Conservation (phyloP, 768 basidiomycete species). For the Macrolepiota fuliginosa region DNA sequence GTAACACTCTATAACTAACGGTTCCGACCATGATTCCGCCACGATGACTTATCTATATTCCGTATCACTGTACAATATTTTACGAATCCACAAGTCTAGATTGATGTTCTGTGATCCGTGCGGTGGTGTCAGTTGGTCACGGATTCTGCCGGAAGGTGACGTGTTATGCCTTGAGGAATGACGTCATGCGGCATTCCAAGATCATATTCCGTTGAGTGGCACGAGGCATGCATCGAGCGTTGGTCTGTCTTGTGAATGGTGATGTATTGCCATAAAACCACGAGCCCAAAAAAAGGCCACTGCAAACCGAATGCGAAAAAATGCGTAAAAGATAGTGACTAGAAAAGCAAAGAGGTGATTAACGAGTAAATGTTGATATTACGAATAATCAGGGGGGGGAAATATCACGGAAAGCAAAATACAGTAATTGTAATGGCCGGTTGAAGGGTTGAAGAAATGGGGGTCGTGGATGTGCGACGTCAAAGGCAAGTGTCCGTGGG, state of each 20-base stretch:
- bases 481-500: neutral
- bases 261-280: neutral
- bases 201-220: neutral
- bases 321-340: neutral
- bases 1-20: neutral
- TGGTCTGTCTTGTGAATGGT: conserved; percentile 7
- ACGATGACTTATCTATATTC: too few species aligned
- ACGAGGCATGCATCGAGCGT: neutral
- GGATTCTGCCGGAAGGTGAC: neutral
- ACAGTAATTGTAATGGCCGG: neutral
- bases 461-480: neutral
- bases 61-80: too few species aligned
- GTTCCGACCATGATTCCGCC: too few species aligned
- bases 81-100: too few species aligned
- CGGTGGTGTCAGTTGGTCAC: too few species aligned
- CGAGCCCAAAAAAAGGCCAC: neutral
- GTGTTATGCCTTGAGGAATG: neutral
- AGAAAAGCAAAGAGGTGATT: neutral
- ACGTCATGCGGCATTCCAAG: neutral
- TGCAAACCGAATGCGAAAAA: neutral
- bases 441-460: neutral
- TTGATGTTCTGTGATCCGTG: too few species aligned
- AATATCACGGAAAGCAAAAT: neutral
- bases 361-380: neutral
- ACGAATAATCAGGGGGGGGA: neutral